These are phyloP conservation scores for Suillus americanus DNA, from an alignment of 768 basidiomycete species.

Conservation along the genomic window DNA sequence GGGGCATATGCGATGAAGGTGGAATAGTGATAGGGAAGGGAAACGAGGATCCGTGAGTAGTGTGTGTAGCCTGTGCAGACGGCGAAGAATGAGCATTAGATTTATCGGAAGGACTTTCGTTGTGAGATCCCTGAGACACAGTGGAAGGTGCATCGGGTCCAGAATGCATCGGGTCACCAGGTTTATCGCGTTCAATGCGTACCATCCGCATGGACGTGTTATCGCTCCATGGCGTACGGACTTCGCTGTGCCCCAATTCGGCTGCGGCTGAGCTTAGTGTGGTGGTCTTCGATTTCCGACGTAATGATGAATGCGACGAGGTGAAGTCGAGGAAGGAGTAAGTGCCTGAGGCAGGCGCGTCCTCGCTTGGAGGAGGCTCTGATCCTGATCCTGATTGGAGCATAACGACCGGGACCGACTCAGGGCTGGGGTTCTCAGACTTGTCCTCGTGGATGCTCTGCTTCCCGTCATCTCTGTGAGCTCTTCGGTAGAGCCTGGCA, in stretches of 20 bases:
- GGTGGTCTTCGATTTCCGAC: conserved; percentile 24
- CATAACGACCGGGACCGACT: conserved; percentile 32
- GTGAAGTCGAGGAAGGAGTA: conserved; percentile 34
- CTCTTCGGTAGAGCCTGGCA: conserved; percentile 28
- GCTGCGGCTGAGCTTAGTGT: conserved; percentile 28
- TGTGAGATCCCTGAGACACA: conserved; percentile 26
- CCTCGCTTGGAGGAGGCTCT: conserved; percentile 18
- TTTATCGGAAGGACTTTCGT: conserved; percentile 20
- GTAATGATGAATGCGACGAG: conserved; percentile 26
- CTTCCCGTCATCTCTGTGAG: conserved; percentile 30
- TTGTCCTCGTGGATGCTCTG: conserved; percentile 16
- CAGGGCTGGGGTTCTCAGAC: conserved; percentile 23
- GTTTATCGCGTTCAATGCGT: conserved; percentile 19
- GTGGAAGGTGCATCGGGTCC: conserved; percentile 36
- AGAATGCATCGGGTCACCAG: conserved; percentile 11
- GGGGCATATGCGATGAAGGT: conserved; percentile 36
- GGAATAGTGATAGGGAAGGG: conserved; percentile 49
- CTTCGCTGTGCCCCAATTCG: conserved; percentile 22
- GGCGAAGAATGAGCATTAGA: conserved; percentile 20
- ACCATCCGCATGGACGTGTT: conserved; percentile 18
- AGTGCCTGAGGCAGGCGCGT: conserved; percentile 27
- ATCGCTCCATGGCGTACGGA: conserved; percentile 15
- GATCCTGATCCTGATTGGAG: conserved; percentile 19
- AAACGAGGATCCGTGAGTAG: conserved; percentile 33
- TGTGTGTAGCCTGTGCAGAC: conserved; percentile 21